These are phyloP conservation scores for Neophaeococcomyces mojaviensis DNA, from an alignment of 2,329 filamentous ascomycete species.

Conservation along the genomic window DNA sequence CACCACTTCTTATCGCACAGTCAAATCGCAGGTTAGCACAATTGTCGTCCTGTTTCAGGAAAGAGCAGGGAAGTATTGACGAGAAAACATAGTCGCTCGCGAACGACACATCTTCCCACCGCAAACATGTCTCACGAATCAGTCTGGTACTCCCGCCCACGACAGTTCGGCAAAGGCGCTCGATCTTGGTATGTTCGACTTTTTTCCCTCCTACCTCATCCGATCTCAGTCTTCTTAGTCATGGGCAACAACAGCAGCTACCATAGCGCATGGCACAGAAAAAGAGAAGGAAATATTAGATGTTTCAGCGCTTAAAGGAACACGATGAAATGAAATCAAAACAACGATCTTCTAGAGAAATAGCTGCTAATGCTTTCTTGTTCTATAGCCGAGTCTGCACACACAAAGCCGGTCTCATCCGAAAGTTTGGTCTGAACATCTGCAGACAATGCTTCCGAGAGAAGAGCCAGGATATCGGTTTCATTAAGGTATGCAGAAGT, in stretches of 20 bases:
- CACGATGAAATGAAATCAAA: too few species aligned
- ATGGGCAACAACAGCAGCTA: not conserved
- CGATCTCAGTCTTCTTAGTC: not conserved
- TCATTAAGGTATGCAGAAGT: slow-evolving; percentile 52
- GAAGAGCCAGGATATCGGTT: slow-evolving; percentile 61
- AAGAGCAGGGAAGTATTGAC: not conserved
- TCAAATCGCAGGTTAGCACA: slow-evolving; percentile 4
- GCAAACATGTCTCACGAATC: slow-evolving; percentile 82
- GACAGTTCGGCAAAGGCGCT: slow-evolving; percentile 43
- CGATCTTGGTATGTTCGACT: slow-evolving; percentile 24
- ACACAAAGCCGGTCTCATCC: slow-evolving; percentile 97
- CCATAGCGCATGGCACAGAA: not conserved
- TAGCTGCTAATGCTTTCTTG: slow-evolving; percentile 17
- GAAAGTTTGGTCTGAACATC: slow-evolving; percentile 92
- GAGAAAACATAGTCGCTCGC: not conserved
- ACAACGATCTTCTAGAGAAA: not conserved
- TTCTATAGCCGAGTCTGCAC: slow-evolving; percentile 68
- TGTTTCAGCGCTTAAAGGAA: too few species aligned
- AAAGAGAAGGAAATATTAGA: not conserved
- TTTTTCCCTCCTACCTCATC: not conserved
- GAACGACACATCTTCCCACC: slow-evolving; percentile 11
- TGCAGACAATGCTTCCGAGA: slow-evolving; percentile 66
- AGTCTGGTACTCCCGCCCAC: slow-evolving; percentile 98
- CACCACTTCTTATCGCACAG: not conserved
- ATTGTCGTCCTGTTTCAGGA: not conserved